Base-by-base conservation (phyloP, 2,329 filamentous ascomycete genomes). In the Lecanosticta acicola region DNA sequence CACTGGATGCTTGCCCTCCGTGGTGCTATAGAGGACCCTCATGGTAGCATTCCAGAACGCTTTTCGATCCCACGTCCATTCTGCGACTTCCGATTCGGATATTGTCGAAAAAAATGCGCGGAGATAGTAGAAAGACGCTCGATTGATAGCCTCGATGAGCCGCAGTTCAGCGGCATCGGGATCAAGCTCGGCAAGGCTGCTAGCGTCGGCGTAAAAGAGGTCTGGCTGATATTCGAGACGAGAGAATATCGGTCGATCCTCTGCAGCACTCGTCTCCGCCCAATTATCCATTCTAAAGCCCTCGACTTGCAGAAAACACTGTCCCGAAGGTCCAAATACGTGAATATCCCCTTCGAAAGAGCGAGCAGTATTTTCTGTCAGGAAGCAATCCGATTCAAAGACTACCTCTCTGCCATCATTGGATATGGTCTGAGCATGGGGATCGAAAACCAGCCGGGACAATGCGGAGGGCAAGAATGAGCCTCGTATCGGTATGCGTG, bases 361-460 rank as follows among this genome's bases (percentile, higher is more conserved):
- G n/a, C 48, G 48, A 20, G 43, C 48, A 8, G 45, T 53, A 17
- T 51, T 51, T n/a, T 45, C 46, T 1, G 51, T 53, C 39, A 53
- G 26, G 40, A 51, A 46, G 26, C 48, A 53, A 32, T 53, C 51
- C 20, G 51, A 46, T 33, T 53, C 45, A 20, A 53, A 51, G 9
- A 45, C 40, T 7, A 51, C 45, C 3, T 48, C 26, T 18, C 32
- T 40, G 40, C 53, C 59, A 49, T 66, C 63, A 7, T 50, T 48
- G 1, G 66, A 32, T 16, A 53, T 5, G 16, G 29, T 32, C 13
- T 20, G 36, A 4, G 48, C 45, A 18, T 50, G 47, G 32, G 51
- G 51, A 39, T 51, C 40, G 38, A 53, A 49, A 5, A 46, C 45
- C 7, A 53, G 42, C 8, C 51, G 51, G 17, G 48, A 46, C 16